A percentile compares a stretch with the other conserved stretches of the same genome.
Conservation (phyloP, 331 rosid species). For the Stylosanthes scabra region DNA sequence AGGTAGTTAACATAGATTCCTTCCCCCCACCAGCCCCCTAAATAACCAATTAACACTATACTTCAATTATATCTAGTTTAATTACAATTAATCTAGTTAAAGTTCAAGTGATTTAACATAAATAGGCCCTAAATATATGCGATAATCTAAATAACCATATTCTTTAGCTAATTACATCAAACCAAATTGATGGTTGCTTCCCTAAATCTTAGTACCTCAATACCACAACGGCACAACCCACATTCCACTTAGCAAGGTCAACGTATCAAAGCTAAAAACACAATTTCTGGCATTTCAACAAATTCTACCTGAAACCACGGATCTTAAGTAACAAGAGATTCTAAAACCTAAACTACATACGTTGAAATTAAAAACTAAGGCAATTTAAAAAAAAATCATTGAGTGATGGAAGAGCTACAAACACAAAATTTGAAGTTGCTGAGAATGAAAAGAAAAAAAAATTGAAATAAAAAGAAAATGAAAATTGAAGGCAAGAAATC, state of each 20-base stretch:
- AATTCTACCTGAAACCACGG: conserved; percentile 4
- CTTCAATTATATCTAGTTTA: too few species aligned
- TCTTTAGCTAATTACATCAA: conserved; percentile 11
- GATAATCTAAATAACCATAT: background rate
- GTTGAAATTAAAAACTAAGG: conserved; percentile 7
- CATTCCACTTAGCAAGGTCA: conserved; percentile 9
- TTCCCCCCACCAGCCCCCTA: too few species aligned
- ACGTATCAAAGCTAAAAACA: conserved; percentile 14
- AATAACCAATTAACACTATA: too few species aligned
- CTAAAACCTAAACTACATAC: background rate
- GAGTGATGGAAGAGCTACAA: conserved; percentile 17
- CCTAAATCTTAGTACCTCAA: conserved; percentile 30
- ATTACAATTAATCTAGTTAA: background rate
- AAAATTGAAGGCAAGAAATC: conserved; percentile 17
- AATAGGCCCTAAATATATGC: too few species aligned
- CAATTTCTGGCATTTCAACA: conserved; percentile 20
- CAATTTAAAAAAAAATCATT: conserved; percentile 8
- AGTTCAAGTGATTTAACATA: background rate
- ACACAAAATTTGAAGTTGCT: conserved; percentile 23
- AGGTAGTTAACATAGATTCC: background rate
- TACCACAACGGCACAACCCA: too few species aligned
- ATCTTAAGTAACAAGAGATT: background rate
- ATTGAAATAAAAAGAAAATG: background rate
- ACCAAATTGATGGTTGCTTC: background rate
- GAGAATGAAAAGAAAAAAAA: conserved; percentile 6